These are phyloP conservation scores for Podospora tetraspora DNA, from an alignment of 495 filamentous ascomycete species.

Conservation along the genomic window DNA sequence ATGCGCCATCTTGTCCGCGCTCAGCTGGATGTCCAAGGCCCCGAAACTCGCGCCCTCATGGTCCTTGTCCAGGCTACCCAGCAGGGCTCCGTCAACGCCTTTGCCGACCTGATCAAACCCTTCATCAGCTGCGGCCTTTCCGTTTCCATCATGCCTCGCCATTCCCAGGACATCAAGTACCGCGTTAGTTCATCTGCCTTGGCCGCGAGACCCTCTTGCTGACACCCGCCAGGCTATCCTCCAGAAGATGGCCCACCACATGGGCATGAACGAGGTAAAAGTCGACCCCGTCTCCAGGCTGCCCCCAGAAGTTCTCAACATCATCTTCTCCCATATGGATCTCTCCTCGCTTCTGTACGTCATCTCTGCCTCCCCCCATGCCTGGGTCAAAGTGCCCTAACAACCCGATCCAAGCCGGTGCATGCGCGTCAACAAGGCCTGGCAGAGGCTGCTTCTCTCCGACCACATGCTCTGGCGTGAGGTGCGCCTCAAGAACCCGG, in stretches of 20 bases:
- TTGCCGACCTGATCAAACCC: slow-evolving; percentile 8
- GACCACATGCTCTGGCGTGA: slow-evolving; percentile 21
- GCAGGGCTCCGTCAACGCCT: background rate
- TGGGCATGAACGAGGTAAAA: slow-evolving; percentile 12
- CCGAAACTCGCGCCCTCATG: slow-evolving; percentile 1
- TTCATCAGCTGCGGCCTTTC: slow-evolving; percentile 20
- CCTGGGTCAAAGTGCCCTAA: background rate
- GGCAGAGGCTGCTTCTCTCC: slow-evolving; percentile 12
- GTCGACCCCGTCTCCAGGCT: slow-evolving; percentile 24
- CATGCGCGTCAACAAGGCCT: slow-evolving; percentile 22
- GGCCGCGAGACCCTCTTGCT: background rate
- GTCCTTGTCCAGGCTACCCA: slow-evolving; percentile 12
- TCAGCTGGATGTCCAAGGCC: background rate
- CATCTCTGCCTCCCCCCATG: background rate
- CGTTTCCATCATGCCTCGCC: slow-evolving; percentile 11
- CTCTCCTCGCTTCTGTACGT: slow-evolving; percentile 18
- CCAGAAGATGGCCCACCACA: slow-evolving; percentile 19
- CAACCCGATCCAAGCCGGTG: slow-evolving; percentile 13
- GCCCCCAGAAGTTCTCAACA: slow-evolving; percentile 19
- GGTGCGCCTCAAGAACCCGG: slow-evolving; percentile 12
- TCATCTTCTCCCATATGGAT: slow-evolving; percentile 22
- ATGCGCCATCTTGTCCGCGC: slow-evolving; percentile 17
- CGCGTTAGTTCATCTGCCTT: slow-evolving; percentile 11
- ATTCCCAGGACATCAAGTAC: slow-evolving; percentile 10
- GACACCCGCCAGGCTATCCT: slow-evolving; percentile 14